Evolutionary conservation across 441 rosid species (phyloP).

Genomic region (Adansonia madagascariensis): DNA sequence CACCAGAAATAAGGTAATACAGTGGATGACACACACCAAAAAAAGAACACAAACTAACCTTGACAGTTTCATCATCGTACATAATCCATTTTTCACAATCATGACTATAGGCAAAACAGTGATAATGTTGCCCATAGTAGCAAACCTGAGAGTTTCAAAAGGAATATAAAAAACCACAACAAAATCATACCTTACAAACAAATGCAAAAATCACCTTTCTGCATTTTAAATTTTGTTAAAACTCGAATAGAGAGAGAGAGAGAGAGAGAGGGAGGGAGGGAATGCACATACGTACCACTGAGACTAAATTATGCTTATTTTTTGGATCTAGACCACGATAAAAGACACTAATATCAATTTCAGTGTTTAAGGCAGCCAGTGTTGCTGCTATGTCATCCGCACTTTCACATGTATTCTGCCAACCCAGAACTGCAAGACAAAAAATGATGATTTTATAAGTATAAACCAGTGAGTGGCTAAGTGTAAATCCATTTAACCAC

Average conservation of each 20-base stretch:
- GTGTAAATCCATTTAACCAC: conserved; percentile 14
- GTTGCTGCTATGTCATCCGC: conserved; percentile 84
- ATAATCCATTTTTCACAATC: conserved; percentile 81
- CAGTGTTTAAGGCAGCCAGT: conserved; percentile 67
- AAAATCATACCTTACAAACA: not conserved
- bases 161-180: conserved; percentile 7
- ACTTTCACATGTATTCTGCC: conserved; percentile 93
- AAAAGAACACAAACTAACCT: conserved; percentile 49
- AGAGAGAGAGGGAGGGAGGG: not conserved
- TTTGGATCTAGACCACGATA: conserved; percentile 84
- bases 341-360: conserved; percentile 81
- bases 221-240: not conserved
- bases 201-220: not conserved
- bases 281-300: conserved; percentile 64
- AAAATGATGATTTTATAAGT: conserved; percentile 22
- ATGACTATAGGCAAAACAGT: conserved; percentile 86
- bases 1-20: conserved; percentile 12
- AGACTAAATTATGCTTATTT: conserved; percentile 66
- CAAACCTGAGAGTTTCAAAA: conserved; percentile 64
- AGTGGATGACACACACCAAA: conserved; percentile 6
- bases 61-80: conserved; percentile 95
- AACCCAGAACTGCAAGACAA: conserved; percentile 79
- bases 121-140: conserved; percentile 96
- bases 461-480: conserved; percentile 15
- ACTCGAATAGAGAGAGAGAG: not conserved